Evolutionary conservation across 2,329 filamentous ascomycete species (phyloP), one percentile per base, ranked within the genome.

Genomic region (Sporothrix brunneoviolacea): DNA sequence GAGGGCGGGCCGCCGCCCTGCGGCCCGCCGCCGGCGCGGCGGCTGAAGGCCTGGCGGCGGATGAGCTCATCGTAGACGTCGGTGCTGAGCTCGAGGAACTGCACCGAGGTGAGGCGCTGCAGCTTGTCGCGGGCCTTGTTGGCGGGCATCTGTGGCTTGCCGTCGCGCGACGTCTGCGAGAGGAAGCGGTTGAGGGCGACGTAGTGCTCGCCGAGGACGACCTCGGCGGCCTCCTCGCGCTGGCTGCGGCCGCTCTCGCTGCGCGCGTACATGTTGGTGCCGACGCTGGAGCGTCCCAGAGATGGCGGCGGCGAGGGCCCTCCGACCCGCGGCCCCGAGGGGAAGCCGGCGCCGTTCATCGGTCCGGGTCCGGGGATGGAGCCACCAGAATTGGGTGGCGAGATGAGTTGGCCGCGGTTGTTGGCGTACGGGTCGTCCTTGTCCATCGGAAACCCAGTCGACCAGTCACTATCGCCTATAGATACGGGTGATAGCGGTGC

Each of bases 1-100:
- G 80, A 71, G 2, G 89, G 88, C n/a, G 78, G 76, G 3, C 69
- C 70, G 4, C 68, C 69, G 41, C 64, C 66, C 55, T 70, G 74
- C 42, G 74, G 73, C 18, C 70, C 68, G 21, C 73, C 72, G 58
- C 75, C 71, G 15, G 75, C 72, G 49, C 71, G 71, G 54, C 80
- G 70, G 48, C 76, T 76, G 46, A 76, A 75, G 57, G 86, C 80
- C 67, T 97, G 91, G 57, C 93, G 82, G 53, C 93, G 84, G 59
- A 94, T 76, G 57, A 97, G 75, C 70, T 98, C 93, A 68, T 98
- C 93, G 69, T 87, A 97, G 36, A 98, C 91, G 70, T 98, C 93
- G 52, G 91, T 97, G 69, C 91, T 96, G 55, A 98, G 78, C 70
- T 98, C 93, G 68, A 95, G 89, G 67, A 98, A 97, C 67, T 98